A percentile compares a stretch with the other conserved stretches of the same genome.
Evolutionary conservation across 306 rosid species (phyloP).

Genomic region (Prinsepia uniflora): DNA sequence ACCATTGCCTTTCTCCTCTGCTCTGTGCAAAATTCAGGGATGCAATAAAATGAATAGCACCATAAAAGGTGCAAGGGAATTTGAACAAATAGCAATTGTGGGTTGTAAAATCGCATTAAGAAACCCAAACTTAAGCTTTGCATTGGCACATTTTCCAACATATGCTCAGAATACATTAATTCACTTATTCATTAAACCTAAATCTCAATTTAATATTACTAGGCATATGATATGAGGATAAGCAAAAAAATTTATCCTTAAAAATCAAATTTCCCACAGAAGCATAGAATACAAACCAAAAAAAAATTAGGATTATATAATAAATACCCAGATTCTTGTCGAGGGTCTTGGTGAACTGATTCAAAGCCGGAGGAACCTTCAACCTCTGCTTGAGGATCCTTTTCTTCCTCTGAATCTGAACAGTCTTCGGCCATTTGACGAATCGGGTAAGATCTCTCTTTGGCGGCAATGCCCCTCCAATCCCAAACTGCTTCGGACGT

Average conservation of each 20-base stretch:
- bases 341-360: conserved; percentile 76
- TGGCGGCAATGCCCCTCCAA: conserved; percentile 79
- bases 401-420: conserved; percentile 73
- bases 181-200: neutral
- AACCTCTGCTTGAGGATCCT: conserved; percentile 74
- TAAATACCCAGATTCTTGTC: conserved; percentile 66
- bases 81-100: neutral
- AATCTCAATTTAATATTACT: neutral
- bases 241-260: neutral
- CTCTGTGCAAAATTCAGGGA: neutral
- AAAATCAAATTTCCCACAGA: neutral
- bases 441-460: conserved; percentile 73
- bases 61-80: too few relatives aligned
- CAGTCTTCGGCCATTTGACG: conserved; percentile 77
- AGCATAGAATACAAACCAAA: neutral
- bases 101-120: neutral
- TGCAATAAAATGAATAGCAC: neutral
- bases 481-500: conserved; percentile 78
- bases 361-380: conserved; percentile 78
- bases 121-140: neutral
- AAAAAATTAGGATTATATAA: neutral
- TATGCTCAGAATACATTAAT: neutral
- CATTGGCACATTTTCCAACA: neutral
- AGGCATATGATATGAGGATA: neutral
- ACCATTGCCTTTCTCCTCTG: neutral